Conservation (phyloP, 306 rosid species). For the Comarum palustre region DNA sequence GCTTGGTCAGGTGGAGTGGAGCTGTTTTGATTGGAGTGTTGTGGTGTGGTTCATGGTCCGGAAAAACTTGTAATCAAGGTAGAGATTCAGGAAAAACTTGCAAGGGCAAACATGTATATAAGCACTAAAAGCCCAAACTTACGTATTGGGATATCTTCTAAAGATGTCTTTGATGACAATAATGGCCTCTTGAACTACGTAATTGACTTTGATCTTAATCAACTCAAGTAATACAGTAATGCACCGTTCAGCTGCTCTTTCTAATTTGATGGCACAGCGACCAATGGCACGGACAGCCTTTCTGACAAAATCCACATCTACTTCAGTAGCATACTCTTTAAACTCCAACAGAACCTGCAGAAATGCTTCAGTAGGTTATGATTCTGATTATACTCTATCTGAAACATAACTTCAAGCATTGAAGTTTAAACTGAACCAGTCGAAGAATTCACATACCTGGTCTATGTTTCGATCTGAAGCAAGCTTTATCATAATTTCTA, state of each 20-base stretch:
- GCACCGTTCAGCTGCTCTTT: slow-evolving; percentile 99
- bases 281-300: slow-evolving; percentile 99
- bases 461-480: slow-evolving; percentile 96
- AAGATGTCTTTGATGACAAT: slow-evolving; percentile 99
- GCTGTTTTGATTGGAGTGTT: neutral
- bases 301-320: slow-evolving; percentile 94
- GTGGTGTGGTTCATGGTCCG: neutral
- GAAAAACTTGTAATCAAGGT: slow-evolving; percentile 35
- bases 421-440: slow-evolving; percentile 14
- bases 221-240: slow-evolving; percentile 96
- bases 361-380: slow-evolving; percentile 7
- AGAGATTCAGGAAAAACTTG: slow-evolving; percentile 23
- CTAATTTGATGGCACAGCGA: slow-evolving; percentile 97
- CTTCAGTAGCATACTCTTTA: slow-evolving; percentile 99
- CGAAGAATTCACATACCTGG: slow-evolving; percentile 54
- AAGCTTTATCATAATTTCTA: slow-evolving; percentile 98
- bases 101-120: slow-evolving; percentile 9
- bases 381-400: neutral
- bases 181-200: slow-evolving; percentile 99
- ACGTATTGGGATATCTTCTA: slow-evolving; percentile 99
- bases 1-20: slow-evolving; percentile 3
- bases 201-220: slow-evolving; percentile 97
- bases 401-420: neutral
- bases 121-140: slow-evolving; percentile 23
- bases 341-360: slow-evolving; percentile 90